These are phyloP conservation scores for Mitragyna speciosa DNA, from an alignment of 257 asterid species.

Conservation along the genomic window DNA sequence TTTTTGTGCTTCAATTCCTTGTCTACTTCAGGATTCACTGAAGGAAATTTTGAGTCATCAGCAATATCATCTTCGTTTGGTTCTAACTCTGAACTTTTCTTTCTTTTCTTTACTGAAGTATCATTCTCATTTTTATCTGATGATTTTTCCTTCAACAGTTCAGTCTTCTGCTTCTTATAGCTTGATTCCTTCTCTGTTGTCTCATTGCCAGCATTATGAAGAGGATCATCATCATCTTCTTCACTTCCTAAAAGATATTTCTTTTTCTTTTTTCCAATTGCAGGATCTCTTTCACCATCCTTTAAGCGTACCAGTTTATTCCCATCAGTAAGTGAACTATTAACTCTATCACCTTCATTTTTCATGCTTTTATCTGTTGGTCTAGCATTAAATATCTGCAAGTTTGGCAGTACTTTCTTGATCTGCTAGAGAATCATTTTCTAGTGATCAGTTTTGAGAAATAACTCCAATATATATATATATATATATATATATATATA, in stretches of 20 bases:
- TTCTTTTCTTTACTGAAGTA: conserved; percentile 30
- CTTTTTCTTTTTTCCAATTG: conserved; percentile 23
- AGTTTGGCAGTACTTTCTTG: conserved; percentile 58
- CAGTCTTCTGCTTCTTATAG: conserved; percentile 27
- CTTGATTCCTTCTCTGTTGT: conserved; percentile 26
- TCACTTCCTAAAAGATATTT: conserved; percentile 19
- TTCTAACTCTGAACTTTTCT: conserved; percentile 28
- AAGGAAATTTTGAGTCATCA: conserved; percentile 15
- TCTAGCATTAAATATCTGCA: conserved; percentile 60
- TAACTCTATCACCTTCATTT: conserved; percentile 40
- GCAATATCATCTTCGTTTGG: conserved; percentile 24
- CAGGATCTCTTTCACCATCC: conserved; percentile 17
- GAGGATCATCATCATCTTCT: conserved; percentile 24
- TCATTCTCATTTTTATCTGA: conserved; percentile 20
- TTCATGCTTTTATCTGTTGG: conserved; percentile 48
- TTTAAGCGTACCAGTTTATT: conserved; percentile 15
- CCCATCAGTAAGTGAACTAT: conserved; percentile 20
- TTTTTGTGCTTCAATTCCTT: conserved; percentile 45
- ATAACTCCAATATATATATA: background rate
- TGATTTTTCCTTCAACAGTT: conserved; percentile 26
- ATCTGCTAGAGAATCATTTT: conserved; percentile 48
- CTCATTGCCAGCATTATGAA: conserved; percentile 19
- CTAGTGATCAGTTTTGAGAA: conserved; percentile 14
- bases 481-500: background rate
- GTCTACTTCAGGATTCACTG: conserved; percentile 19